Evolutionary conservation across 2,329 filamentous ascomycete genomes (phyloP).

Genomic region (Phyllosticta capitalensis): DNA sequence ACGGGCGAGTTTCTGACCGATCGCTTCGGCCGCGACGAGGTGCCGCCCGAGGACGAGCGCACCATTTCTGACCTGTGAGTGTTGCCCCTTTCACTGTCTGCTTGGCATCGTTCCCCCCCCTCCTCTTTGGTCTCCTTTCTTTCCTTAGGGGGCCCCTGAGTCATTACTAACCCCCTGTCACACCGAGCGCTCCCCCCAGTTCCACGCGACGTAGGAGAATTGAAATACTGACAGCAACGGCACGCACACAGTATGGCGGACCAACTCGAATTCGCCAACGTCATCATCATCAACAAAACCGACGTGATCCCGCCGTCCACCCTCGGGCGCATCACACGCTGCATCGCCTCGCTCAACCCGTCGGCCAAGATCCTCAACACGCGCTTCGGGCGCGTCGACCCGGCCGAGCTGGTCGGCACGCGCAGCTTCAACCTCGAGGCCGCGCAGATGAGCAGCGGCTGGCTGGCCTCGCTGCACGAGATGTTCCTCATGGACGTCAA

Average conservation of each 20-base stretch:
- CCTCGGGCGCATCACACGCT: conserved; percentile 39
- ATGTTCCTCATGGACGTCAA: conserved; percentile 54
- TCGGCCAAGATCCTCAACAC: conserved; percentile 55
- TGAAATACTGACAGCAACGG: no score
- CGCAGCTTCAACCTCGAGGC: conserved; percentile 55
- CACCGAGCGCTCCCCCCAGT: no score
- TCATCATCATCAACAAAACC: conserved; percentile 61
- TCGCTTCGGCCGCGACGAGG: conserved; percentile 49
- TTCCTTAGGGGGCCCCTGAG: no score
- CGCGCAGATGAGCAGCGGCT: conserved; percentile 56
- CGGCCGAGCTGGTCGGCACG: conserved; percentile 56
- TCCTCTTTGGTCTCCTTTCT: no score
- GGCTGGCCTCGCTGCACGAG: conserved; percentile 60
- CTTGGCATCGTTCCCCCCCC: not conserved
- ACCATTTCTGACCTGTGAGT: conserved; percentile 59
- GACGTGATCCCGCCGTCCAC: conserved; percentile 48
- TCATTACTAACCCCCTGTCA: no score
- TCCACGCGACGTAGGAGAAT: no score
- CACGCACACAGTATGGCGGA: conserved; percentile 57
- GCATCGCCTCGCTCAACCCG: conserved; percentile 56
- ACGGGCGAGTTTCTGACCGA: conserved; percentile 59
- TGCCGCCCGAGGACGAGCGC: conserved; percentile 58
- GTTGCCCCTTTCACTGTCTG: no score
- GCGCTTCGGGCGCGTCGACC: conserved; percentile 49
- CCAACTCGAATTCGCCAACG: conserved; percentile 69